Base-by-base conservation (phyloP, 192 early-diverging fungal species). In the Coemansia sp. region DNA sequence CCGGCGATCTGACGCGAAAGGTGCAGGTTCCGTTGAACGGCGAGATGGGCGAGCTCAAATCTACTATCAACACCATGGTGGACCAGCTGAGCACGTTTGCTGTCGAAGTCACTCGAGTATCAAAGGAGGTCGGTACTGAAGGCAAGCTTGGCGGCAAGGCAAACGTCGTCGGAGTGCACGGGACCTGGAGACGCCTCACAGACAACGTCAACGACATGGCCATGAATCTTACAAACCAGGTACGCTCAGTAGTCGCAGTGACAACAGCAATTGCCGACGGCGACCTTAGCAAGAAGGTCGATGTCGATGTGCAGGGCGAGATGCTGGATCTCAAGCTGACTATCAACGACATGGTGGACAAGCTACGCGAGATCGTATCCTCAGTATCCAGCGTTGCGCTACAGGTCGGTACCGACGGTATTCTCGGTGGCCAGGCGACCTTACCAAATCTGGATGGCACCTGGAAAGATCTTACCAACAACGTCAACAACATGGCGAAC, bases 131-230 rank as follows among this genome's bases (percentile, higher is more conserved):
- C 28, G 87, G 87, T 5, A 88, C 87, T 2, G 87, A 88, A 29
- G 87, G 87, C 2, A 65, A 81, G 57, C 74, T 88, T 1, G 87
- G 87, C 33, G 87, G 85, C 6, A 83, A 85, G 48, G 87, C 87
- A 8, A 68, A 78, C 17, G 85, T 88, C 55, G 85, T 88, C 10
- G 84, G 70, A 23, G 33, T 34, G 33, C 33, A 34, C 9, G 87
- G 87, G 7, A 83, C 84, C 4, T 88, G 87, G 87, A 86, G 85
- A 66, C 78, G 83, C 23, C 65, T 88, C 0, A 88, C 85, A 0
- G 82, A 85, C 13, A 84, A 84, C 57, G 86, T 87, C 52, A 87
- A 87, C 63, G 70, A 64, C 10, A 87, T 87, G 86, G 86, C 86
- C 9, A 62, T 68, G 37, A 77, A 88, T 44, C 65, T 88, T 37